Evolutionary conservation across 495 filamentous ascomycete species (phyloP).

Genomic region (Geoglossum glabrum): DNA sequence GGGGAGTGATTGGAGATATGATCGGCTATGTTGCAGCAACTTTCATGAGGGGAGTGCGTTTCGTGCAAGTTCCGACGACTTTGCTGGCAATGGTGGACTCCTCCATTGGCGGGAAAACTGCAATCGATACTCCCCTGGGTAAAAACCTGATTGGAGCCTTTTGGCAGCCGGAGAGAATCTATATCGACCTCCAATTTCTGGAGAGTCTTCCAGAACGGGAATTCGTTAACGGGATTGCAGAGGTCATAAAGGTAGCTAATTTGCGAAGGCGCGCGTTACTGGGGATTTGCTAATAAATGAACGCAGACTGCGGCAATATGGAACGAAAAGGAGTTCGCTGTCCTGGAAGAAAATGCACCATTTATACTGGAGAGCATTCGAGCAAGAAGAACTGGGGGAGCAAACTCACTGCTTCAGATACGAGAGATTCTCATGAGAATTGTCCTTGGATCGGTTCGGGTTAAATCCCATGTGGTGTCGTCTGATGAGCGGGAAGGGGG

Average conservation of each 20-base stretch:
- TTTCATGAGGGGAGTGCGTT: slow-evolving; percentile 93
- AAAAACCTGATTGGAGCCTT: slow-evolving; percentile 95
- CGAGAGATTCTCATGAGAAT: slow-evolving; percentile 63
- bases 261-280: not conserved
- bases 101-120: slow-evolving; percentile 94
- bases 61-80: slow-evolving; percentile 91
- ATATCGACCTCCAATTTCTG: slow-evolving; percentile 83
- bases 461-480: slow-evolving; percentile 87
- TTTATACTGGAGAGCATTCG: slow-evolving; percentile 52
- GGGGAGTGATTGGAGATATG: slow-evolving; percentile 94
- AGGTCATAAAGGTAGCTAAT: slow-evolving; percentile 58
- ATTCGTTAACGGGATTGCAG: slow-evolving; percentile 97
- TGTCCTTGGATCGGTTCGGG: slow-evolving; percentile 68
- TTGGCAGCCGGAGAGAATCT: slow-evolving; percentile 86
- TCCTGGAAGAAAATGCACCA: slow-evolving; percentile 61
- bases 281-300: slow-evolving; percentile 2
- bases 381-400: slow-evolving; percentile 30
- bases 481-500: slow-evolving; percentile 88
- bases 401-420: slow-evolving; percentile 43
- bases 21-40: slow-evolving; percentile 93
- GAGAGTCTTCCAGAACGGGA: slow-evolving; percentile 80
- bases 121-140: slow-evolving; percentile 88
- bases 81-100: slow-evolving; percentile 96
- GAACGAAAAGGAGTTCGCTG: slow-evolving; percentile 69
- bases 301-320: slow-evolving; percentile 78